Conservation (phyloP, 108 stramenopile species). For the Mediolabrus comicus region DNA sequence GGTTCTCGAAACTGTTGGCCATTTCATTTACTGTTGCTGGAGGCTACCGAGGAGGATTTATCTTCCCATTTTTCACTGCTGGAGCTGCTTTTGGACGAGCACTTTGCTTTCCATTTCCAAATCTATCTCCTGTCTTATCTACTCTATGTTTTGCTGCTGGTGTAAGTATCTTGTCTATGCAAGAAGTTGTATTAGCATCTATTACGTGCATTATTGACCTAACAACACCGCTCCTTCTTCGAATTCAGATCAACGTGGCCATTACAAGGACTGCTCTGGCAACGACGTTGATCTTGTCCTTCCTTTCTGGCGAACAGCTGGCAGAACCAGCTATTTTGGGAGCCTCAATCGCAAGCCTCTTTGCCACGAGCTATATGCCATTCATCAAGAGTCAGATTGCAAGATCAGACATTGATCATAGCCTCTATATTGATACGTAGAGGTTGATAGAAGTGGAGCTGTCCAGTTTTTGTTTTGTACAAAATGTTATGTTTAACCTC, state of each 20-base stretch:
- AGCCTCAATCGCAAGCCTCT: conserved; percentile 51
- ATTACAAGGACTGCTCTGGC: conserved; percentile 67
- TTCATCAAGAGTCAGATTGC: conserved; percentile 62
- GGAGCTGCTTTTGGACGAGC: conserved; percentile 63
- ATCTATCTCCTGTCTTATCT: conserved; percentile 39
- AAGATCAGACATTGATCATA: conserved; percentile 55
- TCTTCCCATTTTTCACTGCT: conserved; percentile 63
- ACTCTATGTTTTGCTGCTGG: conserved; percentile 59
- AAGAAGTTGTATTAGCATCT: too few relatives aligned
- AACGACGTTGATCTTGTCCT: conserved; percentile 54
- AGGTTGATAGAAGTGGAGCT: too few relatives aligned
- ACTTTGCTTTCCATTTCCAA: conserved; percentile 31
- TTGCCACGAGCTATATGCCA: conserved; percentile 64
- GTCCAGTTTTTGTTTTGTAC: conserved; percentile 13
- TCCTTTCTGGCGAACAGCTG: conserved; percentile 56
- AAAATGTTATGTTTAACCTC: conserved; percentile 6
- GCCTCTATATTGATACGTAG: too few relatives aligned
- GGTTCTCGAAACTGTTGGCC: conserved; percentile 55
- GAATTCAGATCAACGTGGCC: too few relatives aligned
- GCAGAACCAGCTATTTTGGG: conserved; percentile 52
- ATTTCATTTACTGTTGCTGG: conserved; percentile 74
- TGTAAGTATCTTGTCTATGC: too few relatives aligned
- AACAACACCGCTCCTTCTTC: too few relatives aligned
- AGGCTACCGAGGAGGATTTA: conserved; percentile 65
- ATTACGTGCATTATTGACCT: too few relatives aligned